phyloP scores from a whole-genome alignment of 2,329 filamentous ascomycete species.

The Colletotrichum sp. region DNA sequence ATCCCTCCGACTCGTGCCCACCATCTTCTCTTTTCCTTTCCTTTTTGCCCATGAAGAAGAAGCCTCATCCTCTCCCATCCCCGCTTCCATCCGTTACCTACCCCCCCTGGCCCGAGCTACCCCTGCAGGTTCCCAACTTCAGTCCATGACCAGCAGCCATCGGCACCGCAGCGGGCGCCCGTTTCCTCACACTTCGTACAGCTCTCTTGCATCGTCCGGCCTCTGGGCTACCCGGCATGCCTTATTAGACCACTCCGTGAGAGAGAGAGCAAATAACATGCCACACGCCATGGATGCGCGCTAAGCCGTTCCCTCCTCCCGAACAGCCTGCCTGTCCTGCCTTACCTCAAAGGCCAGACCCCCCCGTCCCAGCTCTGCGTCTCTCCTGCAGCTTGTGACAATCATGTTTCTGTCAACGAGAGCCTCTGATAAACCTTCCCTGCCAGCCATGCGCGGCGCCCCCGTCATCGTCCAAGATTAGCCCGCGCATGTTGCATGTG shows the following conservation, averaged over 20 bases:
- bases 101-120: not conserved
- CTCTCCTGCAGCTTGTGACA: slow-evolving; percentile 5
- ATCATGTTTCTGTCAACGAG: slow-evolving; percentile 10
- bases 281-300: not conserved
- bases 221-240: not conserved
- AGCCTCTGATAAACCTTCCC: not conserved
- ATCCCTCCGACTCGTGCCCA: not conserved
- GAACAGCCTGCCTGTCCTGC: not conserved
- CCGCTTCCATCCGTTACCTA: not conserved
- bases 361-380: not conserved
- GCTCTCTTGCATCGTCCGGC: not conserved
- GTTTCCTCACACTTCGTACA: not conserved
- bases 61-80: not conserved
- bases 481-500: not conserved
- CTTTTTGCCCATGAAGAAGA: not conserved
- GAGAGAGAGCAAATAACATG: not conserved
- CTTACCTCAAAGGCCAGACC: not conserved
- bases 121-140: not conserved
- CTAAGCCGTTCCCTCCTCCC: not conserved
- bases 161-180: slow-evolving; percentile 12
- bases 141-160: not conserved
- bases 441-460: not conserved
- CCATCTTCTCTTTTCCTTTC: not conserved
- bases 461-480: not conserved
- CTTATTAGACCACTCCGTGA: not conserved